These are phyloP conservation scores for Gossypium mustelinum DNA, from an alignment of 345 rosid genomes.

Conservation along the genomic window DNA sequence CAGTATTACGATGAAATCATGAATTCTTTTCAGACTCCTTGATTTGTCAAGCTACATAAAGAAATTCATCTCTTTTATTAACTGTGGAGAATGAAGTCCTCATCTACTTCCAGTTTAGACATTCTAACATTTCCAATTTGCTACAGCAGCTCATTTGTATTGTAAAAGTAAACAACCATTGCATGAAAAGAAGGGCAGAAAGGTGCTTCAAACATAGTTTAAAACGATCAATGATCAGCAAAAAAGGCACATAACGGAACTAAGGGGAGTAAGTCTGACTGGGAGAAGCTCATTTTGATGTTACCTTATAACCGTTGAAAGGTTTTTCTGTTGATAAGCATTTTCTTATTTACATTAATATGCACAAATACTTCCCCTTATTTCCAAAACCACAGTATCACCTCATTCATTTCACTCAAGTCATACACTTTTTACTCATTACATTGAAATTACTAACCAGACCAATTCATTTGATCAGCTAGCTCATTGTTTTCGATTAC, in stretches of 20 bases:
- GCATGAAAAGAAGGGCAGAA: not conserved
- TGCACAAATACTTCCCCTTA: not conserved
- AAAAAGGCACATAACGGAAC: not conserved
- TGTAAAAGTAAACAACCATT: not conserved
- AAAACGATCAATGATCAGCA: not conserved
- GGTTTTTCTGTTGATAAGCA: not conserved
- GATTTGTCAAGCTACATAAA: constrained; percentile 4
- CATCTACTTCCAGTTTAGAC: not conserved
- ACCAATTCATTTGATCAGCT: not conserved
- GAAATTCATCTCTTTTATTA: constrained; percentile 3
- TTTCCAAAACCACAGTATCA: not conserved
- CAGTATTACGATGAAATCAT: not conserved
- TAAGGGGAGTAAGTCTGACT: not conserved
- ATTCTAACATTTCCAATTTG: not conserved
- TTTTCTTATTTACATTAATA: not conserved
- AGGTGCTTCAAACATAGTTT: constrained; percentile 6
- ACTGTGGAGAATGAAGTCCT: not conserved
- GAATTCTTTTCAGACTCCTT: not conserved
- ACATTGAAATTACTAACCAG: not conserved
- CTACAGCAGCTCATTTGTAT: not conserved
- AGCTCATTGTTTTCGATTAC: not conserved
- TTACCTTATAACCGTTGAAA: not conserved
- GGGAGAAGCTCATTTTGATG: not conserved
- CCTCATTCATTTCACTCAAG: not conserved
- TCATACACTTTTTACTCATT: not conserved